Conservation (phyloP, 208 protist species). For the Acanthamoeba triangularis region DNA sequence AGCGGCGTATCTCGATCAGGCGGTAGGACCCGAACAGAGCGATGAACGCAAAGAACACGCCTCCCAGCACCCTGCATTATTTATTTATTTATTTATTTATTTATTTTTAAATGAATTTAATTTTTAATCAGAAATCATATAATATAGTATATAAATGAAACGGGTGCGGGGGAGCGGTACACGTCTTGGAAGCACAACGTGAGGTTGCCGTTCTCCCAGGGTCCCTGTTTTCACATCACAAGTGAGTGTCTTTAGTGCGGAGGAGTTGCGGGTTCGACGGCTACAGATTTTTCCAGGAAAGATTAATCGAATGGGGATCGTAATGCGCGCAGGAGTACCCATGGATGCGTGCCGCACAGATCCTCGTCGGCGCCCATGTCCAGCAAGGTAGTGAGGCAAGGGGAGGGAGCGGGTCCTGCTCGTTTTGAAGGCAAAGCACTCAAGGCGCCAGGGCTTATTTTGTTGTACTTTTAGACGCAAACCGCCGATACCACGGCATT, state of each 20-base stretch:
- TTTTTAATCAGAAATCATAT: not conserved
- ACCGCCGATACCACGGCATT: no score
- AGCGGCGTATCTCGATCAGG: constrained; percentile 8
- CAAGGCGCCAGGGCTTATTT: no score
- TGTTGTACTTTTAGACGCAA: no score
- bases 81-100: no score
- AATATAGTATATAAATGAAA: not conserved
- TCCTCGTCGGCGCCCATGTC: not conserved
- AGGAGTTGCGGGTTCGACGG: not conserved
- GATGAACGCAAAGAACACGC: not conserved
- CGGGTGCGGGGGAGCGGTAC: not conserved
- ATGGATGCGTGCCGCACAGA: not conserved
- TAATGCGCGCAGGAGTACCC: not conserved
- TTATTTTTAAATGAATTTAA: not conserved
- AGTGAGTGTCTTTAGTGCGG: not conserved
- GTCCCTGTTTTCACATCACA: not conserved
- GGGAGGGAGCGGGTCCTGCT: not conserved
- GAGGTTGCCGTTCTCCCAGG: constrained; percentile 34
- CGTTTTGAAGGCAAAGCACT: not conserved
- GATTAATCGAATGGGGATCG: not conserved
- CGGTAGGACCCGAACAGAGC: constrained; percentile 32
- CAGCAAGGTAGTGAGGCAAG: not conserved
- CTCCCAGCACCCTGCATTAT: not conserved
- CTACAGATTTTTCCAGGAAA: no score
- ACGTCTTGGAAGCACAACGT: constrained; percentile 71